Percentiles rank a stretch among this genome's conserved stretches.
phyloP scores from a whole-genome alignment of 139 green algal species.

The Ettlia oleoabundans region DNA sequence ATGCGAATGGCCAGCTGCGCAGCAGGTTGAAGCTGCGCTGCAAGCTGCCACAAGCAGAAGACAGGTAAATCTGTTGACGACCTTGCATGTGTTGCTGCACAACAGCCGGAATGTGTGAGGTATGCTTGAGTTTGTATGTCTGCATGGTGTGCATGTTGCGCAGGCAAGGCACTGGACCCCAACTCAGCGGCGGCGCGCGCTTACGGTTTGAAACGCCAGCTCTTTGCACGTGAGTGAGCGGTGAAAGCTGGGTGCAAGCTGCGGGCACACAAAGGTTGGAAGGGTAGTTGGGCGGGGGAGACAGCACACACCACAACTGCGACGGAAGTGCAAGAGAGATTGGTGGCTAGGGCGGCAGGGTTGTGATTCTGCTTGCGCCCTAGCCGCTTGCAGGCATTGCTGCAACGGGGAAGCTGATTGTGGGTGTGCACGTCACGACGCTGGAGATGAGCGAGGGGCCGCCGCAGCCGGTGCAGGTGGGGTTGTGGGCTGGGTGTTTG shows the following conservation, averaged over 20 bases:
- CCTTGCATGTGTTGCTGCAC: background rate
- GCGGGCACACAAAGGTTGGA: too few relatives aligned
- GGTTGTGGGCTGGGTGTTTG: background rate
- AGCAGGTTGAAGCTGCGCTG: background rate
- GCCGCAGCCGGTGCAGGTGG: slow-evolving; percentile 17
- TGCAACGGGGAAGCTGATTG: slow-evolving; percentile 8
- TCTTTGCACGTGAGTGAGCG: slow-evolving; percentile 59
- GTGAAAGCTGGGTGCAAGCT: too few relatives aligned
- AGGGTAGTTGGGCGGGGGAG: too few relatives aligned
- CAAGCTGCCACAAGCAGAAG: too few relatives aligned
- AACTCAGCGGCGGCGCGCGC: slow-evolving; percentile 67
- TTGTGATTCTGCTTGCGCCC: too few relatives aligned
- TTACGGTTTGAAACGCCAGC: slow-evolving; percentile 80
- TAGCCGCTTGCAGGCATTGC: slow-evolving; percentile 28
- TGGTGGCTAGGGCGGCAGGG: too few relatives aligned
- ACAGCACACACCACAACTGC: too few relatives aligned
- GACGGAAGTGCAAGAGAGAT: too few relatives aligned
- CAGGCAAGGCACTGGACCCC: slow-evolving; percentile 81
- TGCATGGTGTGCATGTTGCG: background rate
- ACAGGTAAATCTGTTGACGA: too few relatives aligned
- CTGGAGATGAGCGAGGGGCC: slow-evolving; percentile 34
- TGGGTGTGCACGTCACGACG: slow-evolving; percentile 47
- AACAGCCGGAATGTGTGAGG: background rate
- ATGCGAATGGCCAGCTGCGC: too few relatives aligned
- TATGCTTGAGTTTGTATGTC: background rate